These are phyloP conservation scores for Kodamaea sp. DNA, from an alignment of 1,139 yeast genomes.

Conservation along the genomic window DNA sequence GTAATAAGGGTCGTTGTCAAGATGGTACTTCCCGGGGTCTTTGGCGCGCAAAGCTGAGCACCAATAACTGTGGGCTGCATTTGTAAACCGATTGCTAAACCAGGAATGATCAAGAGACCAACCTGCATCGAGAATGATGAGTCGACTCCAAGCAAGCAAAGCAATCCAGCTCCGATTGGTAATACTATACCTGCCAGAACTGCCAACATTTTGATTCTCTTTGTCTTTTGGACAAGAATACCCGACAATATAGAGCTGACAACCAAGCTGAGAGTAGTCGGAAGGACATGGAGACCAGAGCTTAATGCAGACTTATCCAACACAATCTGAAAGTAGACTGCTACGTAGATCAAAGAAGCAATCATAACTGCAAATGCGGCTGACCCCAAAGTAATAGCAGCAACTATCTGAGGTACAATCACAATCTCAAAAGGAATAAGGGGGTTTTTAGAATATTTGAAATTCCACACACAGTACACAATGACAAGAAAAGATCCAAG, in stretches of 20 bases:
- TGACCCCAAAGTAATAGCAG: constrained; percentile 36
- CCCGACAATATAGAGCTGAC: constrained; percentile 32
- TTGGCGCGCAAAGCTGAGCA: constrained; percentile 39
- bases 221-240: constrained; percentile 30
- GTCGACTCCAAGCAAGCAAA: constrained; percentile 33
- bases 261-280: constrained; percentile 38
- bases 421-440: constrained; percentile 47
- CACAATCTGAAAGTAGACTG: constrained; percentile 41
- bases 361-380: constrained; percentile 13
- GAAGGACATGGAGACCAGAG: constrained; percentile 41
- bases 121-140: constrained; percentile 28
- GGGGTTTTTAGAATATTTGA: constrained; percentile 45
- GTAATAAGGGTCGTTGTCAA: constrained; percentile 36
- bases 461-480: constrained; percentile 50
- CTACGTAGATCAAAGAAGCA: constrained; percentile 11
- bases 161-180: constrained; percentile 37
- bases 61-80: constrained; percentile 32
- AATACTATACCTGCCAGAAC: constrained; percentile 27
- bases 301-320: constrained; percentile 32
- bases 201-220: constrained; percentile 32
- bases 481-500: constrained; percentile 51
- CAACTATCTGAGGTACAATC: constrained; percentile 33
- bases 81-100: constrained; percentile 31
- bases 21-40: constrained; percentile 37
- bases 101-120: constrained; percentile 36